Conservation (phyloP, 1,139 yeast genomes). For the Saccharomyces hybrid region DNA sequence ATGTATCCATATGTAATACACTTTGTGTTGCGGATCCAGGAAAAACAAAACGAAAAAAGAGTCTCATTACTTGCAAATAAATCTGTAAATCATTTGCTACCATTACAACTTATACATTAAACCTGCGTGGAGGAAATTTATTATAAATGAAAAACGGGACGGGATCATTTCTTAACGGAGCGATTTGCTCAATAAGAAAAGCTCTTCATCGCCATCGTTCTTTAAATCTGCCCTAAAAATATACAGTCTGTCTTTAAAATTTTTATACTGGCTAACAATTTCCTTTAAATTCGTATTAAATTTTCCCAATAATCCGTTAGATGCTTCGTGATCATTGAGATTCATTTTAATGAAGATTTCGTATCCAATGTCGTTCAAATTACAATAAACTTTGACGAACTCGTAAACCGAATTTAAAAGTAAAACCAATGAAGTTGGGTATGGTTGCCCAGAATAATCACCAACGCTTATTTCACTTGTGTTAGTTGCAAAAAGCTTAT, state of each 20-base stretch:
- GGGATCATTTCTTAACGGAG: conserved; percentile 15
- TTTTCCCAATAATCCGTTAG: conserved; percentile 12
- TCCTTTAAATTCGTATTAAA: conserved; percentile 18
- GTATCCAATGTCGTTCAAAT: conserved; percentile 24
- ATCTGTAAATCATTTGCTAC: neutral
- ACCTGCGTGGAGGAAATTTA: neutral
- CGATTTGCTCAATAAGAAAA: conserved; percentile 21
- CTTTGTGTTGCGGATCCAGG: neutral
- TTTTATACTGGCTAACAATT: conserved; percentile 17
- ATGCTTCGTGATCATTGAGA: conserved; percentile 15
- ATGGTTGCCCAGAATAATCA: conserved; percentile 21
- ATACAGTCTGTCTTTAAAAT: conserved; percentile 15
- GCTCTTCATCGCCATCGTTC: conserved; percentile 25
- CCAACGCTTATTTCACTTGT: conserved; percentile 14
- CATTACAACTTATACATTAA: neutral
- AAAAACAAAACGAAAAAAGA: neutral
- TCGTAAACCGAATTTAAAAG: conserved; percentile 21
- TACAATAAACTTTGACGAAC: conserved; percentile 17
- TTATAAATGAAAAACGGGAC: neutral
- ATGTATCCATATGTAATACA: neutral
- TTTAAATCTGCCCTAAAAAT: conserved; percentile 24
- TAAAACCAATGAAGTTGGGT: conserved; percentile 23
- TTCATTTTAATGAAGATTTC: conserved; percentile 26
- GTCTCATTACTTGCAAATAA: neutral
- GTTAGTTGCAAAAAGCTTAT: conserved; percentile 22